Percentiles rank a stretch among this genome's conserved stretches.
Evolutionary conservation across 768 basidiomycete species (phyloP).

Genomic region (Chalciporus pseudorubinellus): DNA sequence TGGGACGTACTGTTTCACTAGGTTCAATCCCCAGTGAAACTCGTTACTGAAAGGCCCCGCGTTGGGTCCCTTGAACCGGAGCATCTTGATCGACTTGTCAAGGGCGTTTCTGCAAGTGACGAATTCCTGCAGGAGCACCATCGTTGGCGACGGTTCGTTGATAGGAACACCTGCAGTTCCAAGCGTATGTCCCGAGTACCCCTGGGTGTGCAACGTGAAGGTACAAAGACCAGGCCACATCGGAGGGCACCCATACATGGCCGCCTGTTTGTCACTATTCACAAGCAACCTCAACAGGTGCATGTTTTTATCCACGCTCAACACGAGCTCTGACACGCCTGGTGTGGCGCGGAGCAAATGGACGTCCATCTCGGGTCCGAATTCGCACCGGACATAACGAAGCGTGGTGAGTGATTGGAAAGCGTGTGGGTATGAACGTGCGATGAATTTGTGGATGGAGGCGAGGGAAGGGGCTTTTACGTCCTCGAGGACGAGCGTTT

Average conservation of each 20-base stretch:
- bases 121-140: slow-evolving; percentile 29
- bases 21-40: slow-evolving; percentile 29
- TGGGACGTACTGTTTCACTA: slow-evolving; percentile 25
- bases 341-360: slow-evolving; percentile 34
- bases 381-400: slow-evolving; percentile 30
- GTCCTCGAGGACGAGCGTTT: slow-evolving; percentile 32
- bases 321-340: slow-evolving; percentile 29
- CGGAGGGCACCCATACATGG: slow-evolving; percentile 24
- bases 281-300: slow-evolving; percentile 31
- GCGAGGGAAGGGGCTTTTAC: slow-evolving; percentile 25
- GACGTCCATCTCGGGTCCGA: slow-evolving; percentile 31
- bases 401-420: slow-evolving; percentile 30
- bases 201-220: slow-evolving; percentile 31
- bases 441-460: slow-evolving; percentile 30
- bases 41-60: slow-evolving; percentile 27
- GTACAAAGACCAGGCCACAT: slow-evolving; percentile 29
- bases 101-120: slow-evolving; percentile 20
- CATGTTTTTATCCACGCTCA: slow-evolving; percentile 31
- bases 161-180: slow-evolving; percentile 21
- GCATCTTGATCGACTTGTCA: slow-evolving; percentile 18
- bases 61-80: slow-evolving; percentile 32
- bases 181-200: slow-evolving; percentile 18
- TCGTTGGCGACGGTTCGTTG: slow-evolving; percentile 31
- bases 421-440: slow-evolving; percentile 23
- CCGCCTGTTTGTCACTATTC: slow-evolving; percentile 35